These are phyloP conservation scores for Nitzschia putrida DNA, from an alignment of 108 stramenopile species.

Conservation along the genomic window DNA sequence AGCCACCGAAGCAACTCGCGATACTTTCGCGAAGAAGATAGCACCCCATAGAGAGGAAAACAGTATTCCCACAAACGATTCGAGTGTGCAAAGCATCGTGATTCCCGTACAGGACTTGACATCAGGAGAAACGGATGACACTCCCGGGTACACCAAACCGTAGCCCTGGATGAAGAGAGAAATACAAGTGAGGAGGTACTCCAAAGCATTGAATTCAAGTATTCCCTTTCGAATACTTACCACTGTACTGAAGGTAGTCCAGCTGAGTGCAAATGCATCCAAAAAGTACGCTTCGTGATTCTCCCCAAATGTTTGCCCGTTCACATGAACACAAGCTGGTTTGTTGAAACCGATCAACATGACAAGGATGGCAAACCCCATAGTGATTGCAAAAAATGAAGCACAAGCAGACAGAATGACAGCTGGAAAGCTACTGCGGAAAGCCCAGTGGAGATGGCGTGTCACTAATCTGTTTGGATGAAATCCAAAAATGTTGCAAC, in stretches of 20 bases:
- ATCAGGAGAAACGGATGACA: slow-evolving; percentile 26
- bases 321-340: slow-evolving; percentile 41
- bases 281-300: slow-evolving; percentile 20
- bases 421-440: slow-evolving; percentile 39
- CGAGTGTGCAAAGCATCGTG: slow-evolving; percentile 54
- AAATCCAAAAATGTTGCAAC: slow-evolving; percentile 4
- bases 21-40: slow-evolving; percentile 72
- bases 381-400: slow-evolving; percentile 26
- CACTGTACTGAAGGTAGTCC: slow-evolving; percentile 64
- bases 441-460: slow-evolving; percentile 41
- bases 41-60: slow-evolving; percentile 70
- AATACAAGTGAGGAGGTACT: not conserved
- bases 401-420: slow-evolving; percentile 32
- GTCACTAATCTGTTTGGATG: slow-evolving; percentile 17
- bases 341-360: not conserved
- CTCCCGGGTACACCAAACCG: slow-evolving; percentile 46
- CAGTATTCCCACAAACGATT: slow-evolving; percentile 72
- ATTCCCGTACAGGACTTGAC: slow-evolving; percentile 49
- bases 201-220: not conserved
- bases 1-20: slow-evolving; percentile 56
- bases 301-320: slow-evolving; percentile 31
- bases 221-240: slow-evolving; percentile 8
- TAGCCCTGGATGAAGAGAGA: slow-evolving; percentile 34
- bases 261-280: slow-evolving; percentile 54
- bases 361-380: slow-evolving; percentile 8